Base-by-base conservation (phyloP, 306 rosid species). In the peach (Prunus persica) region DNA sequence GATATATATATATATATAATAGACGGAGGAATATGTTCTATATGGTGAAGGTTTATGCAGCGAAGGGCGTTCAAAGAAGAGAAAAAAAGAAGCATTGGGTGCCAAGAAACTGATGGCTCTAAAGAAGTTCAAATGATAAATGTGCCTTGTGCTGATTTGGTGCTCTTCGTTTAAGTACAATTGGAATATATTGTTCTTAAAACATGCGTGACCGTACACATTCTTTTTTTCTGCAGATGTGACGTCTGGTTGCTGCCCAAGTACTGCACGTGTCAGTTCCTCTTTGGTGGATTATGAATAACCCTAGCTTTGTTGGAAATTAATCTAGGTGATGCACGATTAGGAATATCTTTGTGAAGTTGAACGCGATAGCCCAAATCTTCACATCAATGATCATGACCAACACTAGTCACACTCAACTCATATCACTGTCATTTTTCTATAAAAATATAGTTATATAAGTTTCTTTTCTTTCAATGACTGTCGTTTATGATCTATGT, bases 1-100 rank as follows among this genome's bases (percentile, higher is more conserved):
- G 61, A 28, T 52, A 30, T 71, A 52, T 52, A 14, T 19, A 20
- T 22, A 22, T 22, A 22, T 22, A 22, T 22, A 22, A 34, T 12
- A 71, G n/a, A 71, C 4, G 18, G 18, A 55, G 30, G 65, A 71
- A 71, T 71, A 55, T 71, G 65, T 71, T 71, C 32, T 13, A 32
- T 20, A 28, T 22, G 45, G 72, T 67, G 71, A 22, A 43, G 32
- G 34, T 67, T 22, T 4, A 38, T 41, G 22, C 71, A 67, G 69
- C 25, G 4, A 38, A 38, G 20, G 51, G 51, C 34, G 27, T 54
- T 54, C 15, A 34, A 34, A 34, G 38, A 34, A 34, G 38, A 34
- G 1, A 32, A 0, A 1, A 32, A 5, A 32, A 32, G 3, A 0
- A 51, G 7, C 5, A 32, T 16, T 34, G 74, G 62, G 64, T 52